Base-by-base conservation (phyloP, 768 basidiomycete species). In the Baorangia bicolor region DNA sequence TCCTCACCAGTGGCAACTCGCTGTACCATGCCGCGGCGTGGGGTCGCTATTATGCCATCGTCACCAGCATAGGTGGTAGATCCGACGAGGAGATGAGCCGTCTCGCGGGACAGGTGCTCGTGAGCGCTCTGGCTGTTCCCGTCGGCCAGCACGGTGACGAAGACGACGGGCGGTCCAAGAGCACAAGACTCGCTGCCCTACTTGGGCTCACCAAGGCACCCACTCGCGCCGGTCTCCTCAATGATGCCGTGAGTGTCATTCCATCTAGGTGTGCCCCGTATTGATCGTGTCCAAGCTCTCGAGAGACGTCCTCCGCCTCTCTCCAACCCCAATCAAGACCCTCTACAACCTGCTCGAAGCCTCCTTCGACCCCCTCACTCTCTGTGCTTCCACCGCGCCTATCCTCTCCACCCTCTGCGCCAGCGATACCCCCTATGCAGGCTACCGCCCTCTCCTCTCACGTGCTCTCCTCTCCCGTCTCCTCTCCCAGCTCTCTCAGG, bases 11-110 rank as follows among this genome's bases (percentile, higher is more conserved):
- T 57, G 91, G 93, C 16, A 96, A 94, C 64, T 88, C 93, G 4
- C 78, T 99, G 14, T 98, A 94, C 75, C 96, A 98, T 69, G 95
- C 96, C 46, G 94, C 96, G 18, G 94, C 96, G 0, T 98, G 94
- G 94, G 85, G 88, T 42, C 81, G 87, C 53, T 97, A 94, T 70
- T 86, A 88, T 65, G 80, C 83, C 58, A 76, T 91, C 49, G 81
- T 88, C 45, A 85, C 82, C 11, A 82, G 78, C 58, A 85, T 88
- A 37, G 87, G 88, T 20, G 88, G 86, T 20, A 87, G 86, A 69
- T 77, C 82, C 0, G 82, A 86, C n/a, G 89, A 90, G 61, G 92
- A 93, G 66, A 74, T 90, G 66, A 78, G 85, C 56, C 81, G 88
- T 59, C 80, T 96, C 38, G 92, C 95, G 0, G 92, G 90, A 1